Conservation (phyloP, 2,329 filamentous ascomycete species). For the Pseudogymnoascus sp. region DNA sequence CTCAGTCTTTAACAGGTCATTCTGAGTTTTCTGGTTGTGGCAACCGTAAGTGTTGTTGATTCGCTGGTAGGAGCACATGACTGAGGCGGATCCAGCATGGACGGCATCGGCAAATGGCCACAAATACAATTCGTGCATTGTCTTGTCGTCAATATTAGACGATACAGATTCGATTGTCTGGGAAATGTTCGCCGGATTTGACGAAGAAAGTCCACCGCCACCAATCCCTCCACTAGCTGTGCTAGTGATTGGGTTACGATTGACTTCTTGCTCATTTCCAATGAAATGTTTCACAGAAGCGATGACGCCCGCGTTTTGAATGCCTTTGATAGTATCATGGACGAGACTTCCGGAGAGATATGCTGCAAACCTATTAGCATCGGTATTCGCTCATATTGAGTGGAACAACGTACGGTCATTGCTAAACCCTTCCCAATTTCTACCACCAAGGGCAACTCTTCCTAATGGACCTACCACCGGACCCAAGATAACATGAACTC, state of each 20-base stretch:
- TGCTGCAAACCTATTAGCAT: constrained; percentile 29
- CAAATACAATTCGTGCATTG: constrained; percentile 68
- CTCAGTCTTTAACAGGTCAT: constrained; percentile 75
- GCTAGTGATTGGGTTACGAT: constrained; percentile 20
- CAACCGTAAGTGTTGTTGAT: constrained; percentile 64
- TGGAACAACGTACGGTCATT: constrained; percentile 45
- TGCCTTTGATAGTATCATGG: constrained; percentile 65
- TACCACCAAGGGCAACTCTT: constrained; percentile 72
- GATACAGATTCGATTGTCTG: constrained; percentile 65
- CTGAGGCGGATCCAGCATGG: constrained; percentile 65
- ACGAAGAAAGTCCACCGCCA: constrained; percentile 36
- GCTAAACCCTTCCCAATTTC: constrained; percentile 90
- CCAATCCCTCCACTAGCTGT: constrained; percentile 54
- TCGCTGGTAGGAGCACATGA: constrained; percentile 81
- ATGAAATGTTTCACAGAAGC: constrained; percentile 43
- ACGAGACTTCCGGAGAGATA: constrained; percentile 76
- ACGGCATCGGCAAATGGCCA: constrained; percentile 82
- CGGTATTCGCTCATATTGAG: neutral
- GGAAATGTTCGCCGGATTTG: constrained; percentile 32
- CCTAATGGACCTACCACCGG: constrained; percentile 79
- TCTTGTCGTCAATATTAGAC: constrained; percentile 69
- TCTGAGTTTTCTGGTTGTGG: constrained; percentile 71
- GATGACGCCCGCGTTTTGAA: constrained; percentile 58
- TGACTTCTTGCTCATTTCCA: constrained; percentile 64
- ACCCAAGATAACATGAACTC: constrained; percentile 68